These are phyloP conservation scores for Zea luxurians DNA, from an alignment of 176 grass and related monocot species.

Conservation along the genomic window DNA sequence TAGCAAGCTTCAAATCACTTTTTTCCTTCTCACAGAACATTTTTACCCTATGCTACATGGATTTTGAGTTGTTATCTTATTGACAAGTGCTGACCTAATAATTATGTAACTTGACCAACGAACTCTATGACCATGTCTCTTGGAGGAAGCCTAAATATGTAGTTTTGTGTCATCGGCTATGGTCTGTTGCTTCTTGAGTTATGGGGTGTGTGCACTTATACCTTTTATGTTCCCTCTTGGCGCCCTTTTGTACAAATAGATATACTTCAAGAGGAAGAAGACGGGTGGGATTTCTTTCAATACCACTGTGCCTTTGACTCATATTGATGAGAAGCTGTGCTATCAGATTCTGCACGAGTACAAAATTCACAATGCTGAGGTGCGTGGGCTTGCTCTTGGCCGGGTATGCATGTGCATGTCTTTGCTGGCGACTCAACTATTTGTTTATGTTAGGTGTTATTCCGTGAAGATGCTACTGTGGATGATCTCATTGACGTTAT, in stretches of 20 bases:
- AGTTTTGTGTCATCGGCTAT: background rate
- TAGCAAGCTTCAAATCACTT: background rate
- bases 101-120: conserved; percentile 19
- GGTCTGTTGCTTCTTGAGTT: conserved; percentile 22
- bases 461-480: conserved; percentile 95
- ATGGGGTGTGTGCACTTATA: conserved; percentile 2
- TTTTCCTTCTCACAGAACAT: conserved; percentile 6
- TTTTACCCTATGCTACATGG: background rate
- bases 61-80: background rate
- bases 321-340: conserved; percentile 98
- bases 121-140: conserved; percentile 8
- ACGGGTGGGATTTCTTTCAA: conserved; percentile 98
- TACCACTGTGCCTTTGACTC: conserved; percentile 68
- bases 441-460: conserved; percentile 67
- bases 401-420: background rate
- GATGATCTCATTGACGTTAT: conserved; percentile 99
- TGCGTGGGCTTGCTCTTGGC: background rate
- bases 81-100: conserved; percentile 6
- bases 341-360: conserved; percentile 98
- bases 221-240: background rate
- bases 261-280: conserved; percentile 99
- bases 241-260: conserved; percentile 46
- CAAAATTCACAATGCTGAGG: conserved; percentile 99
- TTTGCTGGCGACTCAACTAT: conserved; percentile 17
- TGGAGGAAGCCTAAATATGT: conserved; percentile 13